phyloP scores from a whole-genome alignment of 495 filamentous ascomycete genomes.

The Hypoxylon perforatum region DNA sequence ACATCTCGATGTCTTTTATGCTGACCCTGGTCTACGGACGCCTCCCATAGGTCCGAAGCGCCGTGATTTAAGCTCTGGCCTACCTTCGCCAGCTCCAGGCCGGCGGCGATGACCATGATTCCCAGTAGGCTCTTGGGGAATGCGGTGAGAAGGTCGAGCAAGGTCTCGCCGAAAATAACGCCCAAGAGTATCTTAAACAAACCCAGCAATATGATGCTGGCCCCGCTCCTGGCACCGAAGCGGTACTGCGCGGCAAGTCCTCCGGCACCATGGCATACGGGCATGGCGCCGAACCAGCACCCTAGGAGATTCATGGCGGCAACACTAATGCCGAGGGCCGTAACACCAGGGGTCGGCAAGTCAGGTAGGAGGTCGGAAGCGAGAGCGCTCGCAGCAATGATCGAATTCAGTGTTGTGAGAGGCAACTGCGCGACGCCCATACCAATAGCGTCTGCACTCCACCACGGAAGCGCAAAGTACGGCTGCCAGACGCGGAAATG shows the following conservation, averaged over 20 bases:
- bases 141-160: slow-evolving; percentile 71
- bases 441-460: slow-evolving; percentile 56
- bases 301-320: slow-evolving; percentile 83
- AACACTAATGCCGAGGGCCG: slow-evolving; percentile 82
- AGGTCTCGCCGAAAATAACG: slow-evolving; percentile 73
- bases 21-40: slow-evolving; percentile 32
- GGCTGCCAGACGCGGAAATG: slow-evolving; percentile 64
- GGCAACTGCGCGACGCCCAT: slow-evolving; percentile 84
- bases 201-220: slow-evolving; percentile 83
- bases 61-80: slow-evolving; percentile 83
- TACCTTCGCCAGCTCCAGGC: slow-evolving; percentile 84
- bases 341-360: slow-evolving; percentile 71
- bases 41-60: slow-evolving; percentile 68
- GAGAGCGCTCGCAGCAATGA: slow-evolving; percentile 84
- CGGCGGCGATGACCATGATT: slow-evolving; percentile 89
- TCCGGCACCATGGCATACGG: slow-evolving; percentile 89
- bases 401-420: slow-evolving; percentile 88
- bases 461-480: slow-evolving; percentile 54
- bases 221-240: slow-evolving; percentile 89
- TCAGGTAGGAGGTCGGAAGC: slow-evolving; percentile 78
- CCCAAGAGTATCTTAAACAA: slow-evolving; percentile 80
- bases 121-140: slow-evolving; percentile 83
- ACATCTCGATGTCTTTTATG: slow-evolving; percentile 39
- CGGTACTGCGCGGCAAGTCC: slow-evolving; percentile 89
- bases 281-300: slow-evolving; percentile 95